These are phyloP conservation scores for Termitomyces sp. DNA, from an alignment of 768 basidiomycete species.

Conservation along the genomic window DNA sequence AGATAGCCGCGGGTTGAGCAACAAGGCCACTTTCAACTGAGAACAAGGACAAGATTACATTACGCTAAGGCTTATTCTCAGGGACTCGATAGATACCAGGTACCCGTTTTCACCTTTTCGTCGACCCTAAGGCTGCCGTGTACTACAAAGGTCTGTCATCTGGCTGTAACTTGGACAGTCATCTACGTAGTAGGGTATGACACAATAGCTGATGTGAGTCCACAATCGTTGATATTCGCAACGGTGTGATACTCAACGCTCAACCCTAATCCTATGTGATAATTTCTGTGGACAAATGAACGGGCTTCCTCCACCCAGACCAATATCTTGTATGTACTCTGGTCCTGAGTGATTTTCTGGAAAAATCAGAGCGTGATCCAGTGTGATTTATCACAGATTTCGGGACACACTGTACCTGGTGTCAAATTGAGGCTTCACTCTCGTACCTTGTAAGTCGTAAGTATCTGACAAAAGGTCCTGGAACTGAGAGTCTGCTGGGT, in stretches of 20 bases:
- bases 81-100: background rate
- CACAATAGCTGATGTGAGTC: background rate
- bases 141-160: background rate
- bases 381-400: background rate
- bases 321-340: background rate
- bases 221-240: background rate
- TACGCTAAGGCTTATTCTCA: background rate
- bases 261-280: background rate
- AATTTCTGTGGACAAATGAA: background rate
- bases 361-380: background rate
- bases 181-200: too few relatives aligned
- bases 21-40: slow-evolving; percentile 13
- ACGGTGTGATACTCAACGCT: background rate
- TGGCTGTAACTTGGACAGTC: too few relatives aligned
- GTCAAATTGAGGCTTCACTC: background rate
- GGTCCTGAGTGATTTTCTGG: background rate
- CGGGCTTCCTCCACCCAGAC: background rate
- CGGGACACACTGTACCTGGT: background rate
- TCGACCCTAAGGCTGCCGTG: background rate
- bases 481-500: background rate
- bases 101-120: background rate
- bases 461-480: background rate
- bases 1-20: slow-evolving; percentile 1
- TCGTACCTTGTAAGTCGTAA: background rate
- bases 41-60: slow-evolving; percentile 23